phyloP scores from a whole-genome alignment of 306 rosid genomes.

The Luffa acutangula region DNA sequence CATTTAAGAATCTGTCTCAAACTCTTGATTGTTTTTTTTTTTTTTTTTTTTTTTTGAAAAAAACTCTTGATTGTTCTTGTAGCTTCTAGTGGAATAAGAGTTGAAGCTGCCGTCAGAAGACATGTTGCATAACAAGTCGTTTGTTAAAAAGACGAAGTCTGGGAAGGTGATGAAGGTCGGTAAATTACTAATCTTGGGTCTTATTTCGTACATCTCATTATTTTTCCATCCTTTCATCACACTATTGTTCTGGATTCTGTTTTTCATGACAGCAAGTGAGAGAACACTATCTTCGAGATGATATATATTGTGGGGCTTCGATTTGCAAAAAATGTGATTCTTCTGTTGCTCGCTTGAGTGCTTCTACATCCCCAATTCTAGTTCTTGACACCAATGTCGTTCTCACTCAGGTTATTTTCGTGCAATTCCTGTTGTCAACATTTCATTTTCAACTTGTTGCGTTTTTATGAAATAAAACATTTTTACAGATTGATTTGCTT shows the following conservation, averaged over 20 bases:
- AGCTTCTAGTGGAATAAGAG: neutral
- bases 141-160: conserved; percentile 57
- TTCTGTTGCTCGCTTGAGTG: conserved; percentile 49
- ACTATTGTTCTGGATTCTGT: neutral
- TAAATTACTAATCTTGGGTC: conserved; percentile 4
- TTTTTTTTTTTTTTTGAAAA: no score
- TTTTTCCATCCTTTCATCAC: neutral
- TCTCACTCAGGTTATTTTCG: conserved; percentile 52
- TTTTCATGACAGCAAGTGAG: conserved; percentile 52
- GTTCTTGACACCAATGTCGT: conserved; percentile 86
- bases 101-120: neutral
- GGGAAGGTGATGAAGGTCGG: conserved; percentile 77
- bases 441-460: neutral
- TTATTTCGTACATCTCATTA: neutral
- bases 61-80: neutral
- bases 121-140: conserved; percentile 84
- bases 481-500: conserved; percentile 80
- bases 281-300: conserved; percentile 88
- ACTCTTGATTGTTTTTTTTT: neutral
- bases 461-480: neutral
- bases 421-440: neutral
- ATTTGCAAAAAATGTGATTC: conserved; percentile 52
- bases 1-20: neutral
- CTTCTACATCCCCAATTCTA: conserved; percentile 55
- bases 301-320: conserved; percentile 78